These are phyloP conservation scores for Aureobasidium namibiae DNA, from an alignment of 2,329 filamentous ascomycete species.

Conservation along the genomic window DNA sequence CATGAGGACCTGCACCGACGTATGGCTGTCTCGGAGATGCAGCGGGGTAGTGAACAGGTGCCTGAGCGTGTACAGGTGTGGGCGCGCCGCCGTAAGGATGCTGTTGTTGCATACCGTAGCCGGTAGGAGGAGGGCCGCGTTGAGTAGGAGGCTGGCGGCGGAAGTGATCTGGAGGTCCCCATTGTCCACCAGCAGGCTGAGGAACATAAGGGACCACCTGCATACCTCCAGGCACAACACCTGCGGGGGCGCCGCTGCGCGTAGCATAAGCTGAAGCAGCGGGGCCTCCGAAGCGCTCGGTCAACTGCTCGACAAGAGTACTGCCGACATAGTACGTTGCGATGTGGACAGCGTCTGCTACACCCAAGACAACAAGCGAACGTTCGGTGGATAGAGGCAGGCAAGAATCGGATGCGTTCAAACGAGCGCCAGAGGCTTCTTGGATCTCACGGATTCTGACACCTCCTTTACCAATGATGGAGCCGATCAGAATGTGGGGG, in stretches of 20 bases:
- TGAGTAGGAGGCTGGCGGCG: constrained; percentile 68
- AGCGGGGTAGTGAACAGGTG: constrained; percentile 65
- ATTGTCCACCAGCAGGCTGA: constrained; percentile 85
- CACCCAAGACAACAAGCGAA: constrained; percentile 94
- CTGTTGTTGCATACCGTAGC: constrained; percentile 59
- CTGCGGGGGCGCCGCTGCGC: constrained; percentile 83
- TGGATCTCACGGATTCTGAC: constrained; percentile 97
- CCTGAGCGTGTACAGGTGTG: constrained; percentile 40
- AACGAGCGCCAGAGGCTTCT: constrained; percentile 88
- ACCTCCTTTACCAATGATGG: constrained; percentile 96
- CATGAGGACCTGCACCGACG: constrained; percentile 69
- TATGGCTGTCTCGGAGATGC: constrained; percentile 66
- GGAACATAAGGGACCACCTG: constrained; percentile 98
- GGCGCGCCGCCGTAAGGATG: constrained; percentile 50
- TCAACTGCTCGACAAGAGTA: constrained; percentile 94
- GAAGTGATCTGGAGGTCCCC: constrained; percentile 81
- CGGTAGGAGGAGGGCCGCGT: constrained; percentile 51
- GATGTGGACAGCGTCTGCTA: constrained; percentile 97
- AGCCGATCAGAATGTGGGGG: constrained; percentile 94
- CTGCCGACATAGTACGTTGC: constrained; percentile 98
- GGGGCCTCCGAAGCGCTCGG: constrained; percentile 90
- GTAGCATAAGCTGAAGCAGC: constrained; percentile 97
- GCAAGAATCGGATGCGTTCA: constrained; percentile 94
- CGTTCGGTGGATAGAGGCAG: constrained; percentile 92
- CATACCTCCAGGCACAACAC: constrained; percentile 93